Evolutionary conservation across 202 grass and related monocot species (phyloP).

Genomic region (Musa balbisiana): DNA sequence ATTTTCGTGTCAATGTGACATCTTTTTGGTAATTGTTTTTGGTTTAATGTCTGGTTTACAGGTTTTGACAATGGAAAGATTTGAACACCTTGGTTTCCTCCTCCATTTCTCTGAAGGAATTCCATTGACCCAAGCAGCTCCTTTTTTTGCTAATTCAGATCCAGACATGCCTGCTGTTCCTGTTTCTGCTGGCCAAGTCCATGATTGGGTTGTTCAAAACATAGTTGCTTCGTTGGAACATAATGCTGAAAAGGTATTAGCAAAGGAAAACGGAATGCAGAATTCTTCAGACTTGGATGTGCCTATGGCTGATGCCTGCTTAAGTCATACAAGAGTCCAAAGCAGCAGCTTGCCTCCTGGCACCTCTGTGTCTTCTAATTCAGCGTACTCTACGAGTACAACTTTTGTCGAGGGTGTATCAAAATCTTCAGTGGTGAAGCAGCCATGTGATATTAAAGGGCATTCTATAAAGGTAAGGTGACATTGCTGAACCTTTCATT

Average conservation of each 20-base stretch:
- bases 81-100: conserved; percentile 93
- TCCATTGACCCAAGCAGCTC: conserved; percentile 64
- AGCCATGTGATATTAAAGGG: conserved; percentile 73
- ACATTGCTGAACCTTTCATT: not conserved
- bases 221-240: conserved; percentile 70
- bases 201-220: conserved; percentile 82
- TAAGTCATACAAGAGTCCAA: conserved; percentile 40
- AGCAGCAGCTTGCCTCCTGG: conserved; percentile 32
- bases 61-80: conserved; percentile 82
- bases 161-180: conserved; percentile 94
- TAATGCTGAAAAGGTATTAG: conserved; percentile 49
- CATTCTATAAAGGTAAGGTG: conserved; percentile 76
- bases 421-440: conserved; percentile 93
- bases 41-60: conserved; percentile 29
- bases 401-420: conserved; percentile 96
- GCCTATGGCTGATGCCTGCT: conserved; percentile 73
- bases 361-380: conserved; percentile 28
- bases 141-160: conserved; percentile 95
- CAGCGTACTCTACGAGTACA: conserved; percentile 60
- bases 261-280: conserved; percentile 58
- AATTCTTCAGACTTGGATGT: conserved; percentile 62
- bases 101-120: conserved; percentile 71
- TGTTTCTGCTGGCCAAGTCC: conserved; percentile 68
- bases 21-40: not conserved
- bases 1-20: not conserved